Evolutionary conservation across 176 grass and related monocot species (phyloP).

Genomic region (Dendrocalamus sinicus): DNA sequence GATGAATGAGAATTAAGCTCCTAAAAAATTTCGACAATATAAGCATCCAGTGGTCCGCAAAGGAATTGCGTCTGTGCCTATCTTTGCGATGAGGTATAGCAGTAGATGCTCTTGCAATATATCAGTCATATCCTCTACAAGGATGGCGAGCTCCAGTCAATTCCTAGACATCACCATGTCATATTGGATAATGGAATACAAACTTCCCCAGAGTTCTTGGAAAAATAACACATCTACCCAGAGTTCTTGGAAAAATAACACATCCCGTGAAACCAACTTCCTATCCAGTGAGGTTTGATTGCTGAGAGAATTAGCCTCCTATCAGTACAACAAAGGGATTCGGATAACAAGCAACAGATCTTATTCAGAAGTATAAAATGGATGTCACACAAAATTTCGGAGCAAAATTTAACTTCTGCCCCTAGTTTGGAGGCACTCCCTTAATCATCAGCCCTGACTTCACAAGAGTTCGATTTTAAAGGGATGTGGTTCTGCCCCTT

Average conservation of each 20-base stretch:
- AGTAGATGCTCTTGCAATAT: too few species aligned
- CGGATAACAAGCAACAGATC: neutral
- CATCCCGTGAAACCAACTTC: neutral
- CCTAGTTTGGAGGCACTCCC: neutral
- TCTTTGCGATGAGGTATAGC: too few species aligned
- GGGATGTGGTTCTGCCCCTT: neutral
- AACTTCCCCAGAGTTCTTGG: neutral
- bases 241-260: neutral
- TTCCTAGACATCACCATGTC: neutral
- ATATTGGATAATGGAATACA: neutral
- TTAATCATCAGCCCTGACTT: neutral
- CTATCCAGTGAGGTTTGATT: neutral
- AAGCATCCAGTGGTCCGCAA: too few species aligned
- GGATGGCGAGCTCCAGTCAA: too few species aligned
- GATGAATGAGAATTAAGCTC: too few species aligned
- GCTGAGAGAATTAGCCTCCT: neutral
- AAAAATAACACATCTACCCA: neutral
- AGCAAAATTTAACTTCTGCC: neutral
- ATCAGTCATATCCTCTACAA: too few species aligned
- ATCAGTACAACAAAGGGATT: neutral
- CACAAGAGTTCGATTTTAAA: neutral
- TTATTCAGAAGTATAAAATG: neutral
- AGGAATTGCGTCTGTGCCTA: too few species aligned
- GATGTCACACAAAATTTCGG: neutral
- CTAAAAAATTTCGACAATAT: too few species aligned